A percentile compares a stretch with the other conserved stretches of the same genome.
Evolutionary conservation across 768 basidiomycete genomes (phyloP).

Genomic region (Hortiboletus campestris): DNA sequence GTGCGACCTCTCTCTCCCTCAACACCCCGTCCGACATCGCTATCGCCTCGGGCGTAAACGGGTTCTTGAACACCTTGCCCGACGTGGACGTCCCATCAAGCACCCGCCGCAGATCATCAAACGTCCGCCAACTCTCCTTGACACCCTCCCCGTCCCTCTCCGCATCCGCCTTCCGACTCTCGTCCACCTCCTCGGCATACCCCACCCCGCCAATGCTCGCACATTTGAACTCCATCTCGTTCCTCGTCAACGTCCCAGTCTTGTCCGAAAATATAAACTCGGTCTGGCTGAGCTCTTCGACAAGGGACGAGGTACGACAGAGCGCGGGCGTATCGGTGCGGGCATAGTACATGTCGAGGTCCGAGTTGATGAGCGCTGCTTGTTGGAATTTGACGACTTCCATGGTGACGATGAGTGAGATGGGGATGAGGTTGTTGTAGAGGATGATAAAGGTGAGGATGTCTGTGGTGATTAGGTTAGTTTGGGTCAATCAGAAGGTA

Average conservation of each 20-base stretch:
- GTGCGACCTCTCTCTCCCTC: conserved; percentile 50
- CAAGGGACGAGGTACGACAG: conserved; percentile 96
- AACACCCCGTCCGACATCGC: not conserved
- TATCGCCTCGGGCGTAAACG: conserved; percentile 44
- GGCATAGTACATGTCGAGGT: conserved; percentile 97
- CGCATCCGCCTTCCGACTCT: conserved; percentile 64
- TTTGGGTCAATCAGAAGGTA: not conserved
- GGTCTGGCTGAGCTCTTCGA: conserved; percentile 98
- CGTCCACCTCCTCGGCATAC: conserved; percentile 91
- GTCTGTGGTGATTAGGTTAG: conserved; percentile 47
- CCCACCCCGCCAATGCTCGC: conserved; percentile 86
- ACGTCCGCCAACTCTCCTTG: conserved; percentile 71
- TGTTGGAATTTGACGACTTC: conserved; percentile 99
- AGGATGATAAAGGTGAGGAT: conserved; percentile 98
- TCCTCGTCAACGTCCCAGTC: conserved; percentile 92
- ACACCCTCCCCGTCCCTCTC: conserved; percentile 39
- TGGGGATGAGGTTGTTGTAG: conserved; percentile 98
- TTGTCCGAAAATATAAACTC: conserved; percentile 96
- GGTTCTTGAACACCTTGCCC: conserved; percentile 40
- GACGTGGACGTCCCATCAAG: conserved; percentile 40
- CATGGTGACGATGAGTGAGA: conserved; percentile 99
- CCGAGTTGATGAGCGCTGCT: conserved; percentile 94
- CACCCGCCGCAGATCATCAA: conserved; percentile 63
- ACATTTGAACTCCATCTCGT: conserved; percentile 97
- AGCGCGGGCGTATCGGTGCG: conserved; percentile 94